These are phyloP conservation scores for Phytophthora chlamydospora DNA, from an alignment of 352 stramenopile species.

Conservation along the genomic window DNA sequence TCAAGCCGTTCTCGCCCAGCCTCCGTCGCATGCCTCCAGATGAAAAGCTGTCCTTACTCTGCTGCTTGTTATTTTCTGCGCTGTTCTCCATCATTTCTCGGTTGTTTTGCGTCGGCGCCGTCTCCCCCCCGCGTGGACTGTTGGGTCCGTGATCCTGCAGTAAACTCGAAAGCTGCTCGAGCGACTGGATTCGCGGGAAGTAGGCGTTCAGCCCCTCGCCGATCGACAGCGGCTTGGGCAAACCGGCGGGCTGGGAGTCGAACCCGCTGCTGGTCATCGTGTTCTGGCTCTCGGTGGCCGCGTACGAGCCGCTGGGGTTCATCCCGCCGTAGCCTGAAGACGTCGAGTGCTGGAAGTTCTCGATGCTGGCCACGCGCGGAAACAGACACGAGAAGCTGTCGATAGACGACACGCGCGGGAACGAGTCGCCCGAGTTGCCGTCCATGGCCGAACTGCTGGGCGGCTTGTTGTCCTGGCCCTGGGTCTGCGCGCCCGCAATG, in stretches of 20 bases:
- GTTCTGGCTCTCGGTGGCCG: conserved; percentile 25
- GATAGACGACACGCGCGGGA: conserved; percentile 82
- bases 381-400: conserved; percentile 88
- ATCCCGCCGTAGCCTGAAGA: conserved; percentile 39
- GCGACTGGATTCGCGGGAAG: conserved; percentile 79
- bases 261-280: conserved; percentile 37
- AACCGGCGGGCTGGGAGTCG: conserved; percentile 24
- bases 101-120: conserved; percentile 6
- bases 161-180: conserved; percentile 77
- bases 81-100: conserved; percentile 26
- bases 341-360: conserved; percentile 67
- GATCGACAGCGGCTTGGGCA: conserved; percentile 70
- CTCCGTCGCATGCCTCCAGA: conserved; percentile 24
- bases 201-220: conserved; percentile 71
- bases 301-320: conserved; percentile 32
- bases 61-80: conserved; percentile 20
- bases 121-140: conserved; percentile 42
- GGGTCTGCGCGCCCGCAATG: conserved; percentile 40
- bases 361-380: conserved; percentile 80
- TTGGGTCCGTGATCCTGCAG: conserved; percentile 67
- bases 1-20: conserved; percentile 27
- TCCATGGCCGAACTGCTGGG: conserved; percentile 25
- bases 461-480: conserved; percentile 31
- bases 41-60: conserved; percentile 18
- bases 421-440: conserved; percentile 35